These are phyloP conservation scores for Capsella bursapastoris DNA, from an alignment of 345 rosid species.

Conservation along the genomic window DNA sequence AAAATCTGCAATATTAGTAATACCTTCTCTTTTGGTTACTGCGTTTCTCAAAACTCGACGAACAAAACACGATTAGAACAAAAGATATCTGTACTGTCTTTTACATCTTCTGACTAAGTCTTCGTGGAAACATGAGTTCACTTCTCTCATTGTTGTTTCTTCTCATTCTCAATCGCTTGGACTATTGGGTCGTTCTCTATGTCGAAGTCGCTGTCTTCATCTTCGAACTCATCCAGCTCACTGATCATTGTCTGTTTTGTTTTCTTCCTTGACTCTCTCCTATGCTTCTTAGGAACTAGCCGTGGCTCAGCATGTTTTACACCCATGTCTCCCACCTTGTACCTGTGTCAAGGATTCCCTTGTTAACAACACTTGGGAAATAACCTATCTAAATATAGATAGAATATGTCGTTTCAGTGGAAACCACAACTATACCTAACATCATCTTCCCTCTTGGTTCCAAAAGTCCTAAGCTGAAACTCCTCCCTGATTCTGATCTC, in stretches of 20 bases:
- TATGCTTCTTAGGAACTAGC: conserved; percentile 77
- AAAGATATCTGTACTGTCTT: not conserved
- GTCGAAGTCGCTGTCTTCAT: conserved; percentile 52
- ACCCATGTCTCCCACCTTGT: conserved; percentile 80
- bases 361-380: not conserved
- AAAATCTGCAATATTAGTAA: not conserved
- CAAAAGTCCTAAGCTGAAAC: conserved; percentile 85
- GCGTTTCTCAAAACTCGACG: too few species aligned
- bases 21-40: too few species aligned
- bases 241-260: conserved; percentile 69
- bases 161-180: conserved; percentile 60
- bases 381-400: not conserved
- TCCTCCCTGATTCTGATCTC: conserved; percentile 89
- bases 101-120: not conserved
- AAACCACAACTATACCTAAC: conserved; percentile 57
- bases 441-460: conserved; percentile 85
- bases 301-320: conserved; percentile 84
- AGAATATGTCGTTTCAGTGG: not conserved
- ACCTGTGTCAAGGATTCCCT: conserved; percentile 50
- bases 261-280: conserved; percentile 79
- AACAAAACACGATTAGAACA: not conserved
- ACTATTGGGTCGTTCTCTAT: conserved; percentile 68
- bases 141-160: not conserved
- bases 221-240: conserved; percentile 64
- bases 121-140: not conserved